A percentile compares a stretch with the other conserved stretches of the same genome.
These are phyloP conservation scores for Penicillium goetzii DNA, from an alignment of 495 filamentous ascomycete species.

Conservation along the genomic window DNA sequence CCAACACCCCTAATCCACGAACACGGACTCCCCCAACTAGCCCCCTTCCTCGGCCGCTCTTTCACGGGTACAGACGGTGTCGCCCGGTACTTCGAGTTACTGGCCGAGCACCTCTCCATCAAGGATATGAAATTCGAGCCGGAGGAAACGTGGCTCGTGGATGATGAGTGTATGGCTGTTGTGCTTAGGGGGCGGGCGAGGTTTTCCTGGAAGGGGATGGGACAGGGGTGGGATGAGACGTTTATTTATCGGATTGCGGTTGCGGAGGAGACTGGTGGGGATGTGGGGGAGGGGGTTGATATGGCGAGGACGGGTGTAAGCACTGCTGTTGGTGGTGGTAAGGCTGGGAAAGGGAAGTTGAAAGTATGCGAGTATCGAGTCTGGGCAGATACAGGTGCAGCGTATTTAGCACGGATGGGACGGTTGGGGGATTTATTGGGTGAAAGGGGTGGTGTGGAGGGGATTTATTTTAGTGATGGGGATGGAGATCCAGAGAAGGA, in stretches of 20 bases:
- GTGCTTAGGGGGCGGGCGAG: constrained; percentile 51
- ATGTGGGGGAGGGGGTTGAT: constrained; percentile 4
- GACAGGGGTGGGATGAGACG: constrained; percentile 60
- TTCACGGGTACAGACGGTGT: constrained; percentile 55
- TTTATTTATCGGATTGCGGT: constrained; percentile 60
- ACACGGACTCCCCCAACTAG: constrained; percentile 62
- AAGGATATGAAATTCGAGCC: constrained; percentile 55
- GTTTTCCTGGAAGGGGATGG: constrained; percentile 55
- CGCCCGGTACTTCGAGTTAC: constrained; percentile 49
- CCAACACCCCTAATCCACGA: constrained; percentile 51
- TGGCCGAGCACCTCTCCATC: constrained; percentile 47
- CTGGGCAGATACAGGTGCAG: constrained; percentile 69
- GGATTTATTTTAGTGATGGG: constrained; percentile 11
- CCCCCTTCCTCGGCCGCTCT: constrained; percentile 62
- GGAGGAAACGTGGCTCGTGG: constrained; percentile 54
- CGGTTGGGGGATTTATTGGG: constrained; percentile 33
- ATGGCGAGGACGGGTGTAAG: neutral
- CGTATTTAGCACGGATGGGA: constrained; percentile 59
- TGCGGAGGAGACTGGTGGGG: constrained; percentile 35
- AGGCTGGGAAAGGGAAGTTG: constrained; percentile 15
- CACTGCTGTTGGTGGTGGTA: neutral
- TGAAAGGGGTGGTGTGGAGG: constrained; percentile 7
- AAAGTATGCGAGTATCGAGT: constrained; percentile 58
- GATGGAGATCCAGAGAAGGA: constrained; percentile 1
- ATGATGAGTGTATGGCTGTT: constrained; percentile 47